Conservation (phyloP, 192 early-diverging fungal genomes). For the Martensiomyces pterosporus region DNA sequence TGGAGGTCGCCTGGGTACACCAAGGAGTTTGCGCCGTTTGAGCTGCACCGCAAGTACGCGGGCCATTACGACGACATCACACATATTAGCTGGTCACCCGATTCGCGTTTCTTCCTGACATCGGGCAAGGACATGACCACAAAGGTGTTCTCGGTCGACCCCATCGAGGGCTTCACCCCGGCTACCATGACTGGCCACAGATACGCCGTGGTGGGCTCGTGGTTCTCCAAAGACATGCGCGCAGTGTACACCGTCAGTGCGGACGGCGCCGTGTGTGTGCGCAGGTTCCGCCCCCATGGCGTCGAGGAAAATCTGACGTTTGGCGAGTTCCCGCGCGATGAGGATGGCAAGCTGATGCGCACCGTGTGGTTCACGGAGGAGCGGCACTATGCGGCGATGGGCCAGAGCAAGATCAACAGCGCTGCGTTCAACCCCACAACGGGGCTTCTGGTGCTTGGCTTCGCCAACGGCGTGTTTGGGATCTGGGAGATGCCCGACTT, state of each 20-base stretch:
- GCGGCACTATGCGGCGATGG: conserved; percentile 77
- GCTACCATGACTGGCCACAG: conserved; percentile 81
- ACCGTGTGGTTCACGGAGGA: conserved; percentile 50
- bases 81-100: conserved; percentile 77
- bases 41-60: conserved; percentile 71
- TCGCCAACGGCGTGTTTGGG: conserved; percentile 92
- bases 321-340: conserved; percentile 55
- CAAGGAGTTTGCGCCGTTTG: conserved; percentile 90
- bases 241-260: conserved; percentile 75
- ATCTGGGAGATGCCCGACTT: conserved; percentile 97
- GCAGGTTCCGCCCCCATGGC: conserved; percentile 53
- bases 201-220: conserved; percentile 77
- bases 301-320: conserved; percentile 55
- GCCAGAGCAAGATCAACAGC: conserved; percentile 72
- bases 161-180: conserved; percentile 66
- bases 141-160: conserved; percentile 50
- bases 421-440: conserved; percentile 71
- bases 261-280: conserved; percentile 87
- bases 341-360: conserved; percentile 32
- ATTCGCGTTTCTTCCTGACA: conserved; percentile 65
- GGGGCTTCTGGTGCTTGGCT: conserved; percentile 82
- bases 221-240: conserved; percentile 52
- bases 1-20: conserved; percentile 92
- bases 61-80: conserved; percentile 87
- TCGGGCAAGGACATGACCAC: conserved; percentile 43